A percentile compares a stretch with the other conserved stretches of the same genome.
phyloP scores from a whole-genome alignment of 495 filamentous ascomycete species.

The Melanomma pulvis-pyrius region DNA sequence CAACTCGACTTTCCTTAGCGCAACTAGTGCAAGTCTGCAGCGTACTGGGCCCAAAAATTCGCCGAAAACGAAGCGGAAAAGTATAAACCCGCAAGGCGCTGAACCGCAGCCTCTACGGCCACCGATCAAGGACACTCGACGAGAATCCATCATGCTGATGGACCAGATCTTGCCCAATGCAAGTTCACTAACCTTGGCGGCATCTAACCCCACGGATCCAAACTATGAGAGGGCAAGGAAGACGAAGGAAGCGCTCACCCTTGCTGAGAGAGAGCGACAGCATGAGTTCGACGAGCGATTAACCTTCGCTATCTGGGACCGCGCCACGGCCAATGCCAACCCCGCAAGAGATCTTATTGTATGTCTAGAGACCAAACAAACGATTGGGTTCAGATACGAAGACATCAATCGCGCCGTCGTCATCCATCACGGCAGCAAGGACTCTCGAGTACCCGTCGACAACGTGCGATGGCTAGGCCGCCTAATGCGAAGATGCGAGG shows the following conservation, averaged over 20 bases:
- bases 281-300: conserved; percentile 81
- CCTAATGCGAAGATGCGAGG: conserved; percentile 77
- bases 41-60: conserved; percentile 77
- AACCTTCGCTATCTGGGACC: conserved; percentile 89
- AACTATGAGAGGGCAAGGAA: conserved; percentile 25
- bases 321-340: conserved; percentile 90
- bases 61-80: conserved; percentile 40
- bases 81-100: conserved; percentile 7
- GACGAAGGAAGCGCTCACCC: conserved; percentile 40
- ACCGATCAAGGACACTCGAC: conserved; percentile 33
- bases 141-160: conserved; percentile 48
- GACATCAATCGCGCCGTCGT: conserved; percentile 89
- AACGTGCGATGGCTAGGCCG: conserved; percentile 95
- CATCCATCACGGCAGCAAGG: conserved; percentile 90
- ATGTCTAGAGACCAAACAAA: conserved; percentile 86
- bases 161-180: conserved; percentile 45
- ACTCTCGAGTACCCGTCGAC: conserved; percentile 89
- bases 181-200: conserved; percentile 32
- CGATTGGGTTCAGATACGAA: conserved; percentile 95
- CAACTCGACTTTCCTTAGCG: conserved; percentile 91
- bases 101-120: conserved; percentile 43
- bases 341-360: conserved; percentile 91
- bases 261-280: conserved; percentile 71
- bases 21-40: conserved; percentile 86
- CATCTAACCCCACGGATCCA: conserved; percentile 30